These are phyloP conservation scores for Eleusine indica DNA, from an alignment of 176 grass and related monocot species.

Conservation along the genomic window DNA sequence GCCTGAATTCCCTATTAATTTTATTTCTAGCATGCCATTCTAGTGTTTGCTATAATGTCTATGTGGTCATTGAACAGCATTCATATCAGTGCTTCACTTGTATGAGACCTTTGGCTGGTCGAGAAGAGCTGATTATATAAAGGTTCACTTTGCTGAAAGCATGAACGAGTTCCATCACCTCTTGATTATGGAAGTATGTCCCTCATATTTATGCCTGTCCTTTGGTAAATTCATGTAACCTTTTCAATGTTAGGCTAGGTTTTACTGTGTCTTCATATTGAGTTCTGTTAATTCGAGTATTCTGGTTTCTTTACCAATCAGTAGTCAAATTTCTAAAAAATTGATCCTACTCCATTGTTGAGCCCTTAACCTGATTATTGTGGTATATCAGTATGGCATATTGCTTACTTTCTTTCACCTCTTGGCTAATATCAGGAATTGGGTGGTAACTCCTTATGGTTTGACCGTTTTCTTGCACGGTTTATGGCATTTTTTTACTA, in stretches of 20 bases:
- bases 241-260: neutral
- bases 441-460: conserved; percentile 77
- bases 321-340: neutral
- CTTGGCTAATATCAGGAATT: conserved; percentile 63
- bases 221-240: neutral
- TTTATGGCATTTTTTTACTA: conserved; percentile 86
- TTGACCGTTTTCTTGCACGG: conserved; percentile 75
- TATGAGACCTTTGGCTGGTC: conserved; percentile 96
- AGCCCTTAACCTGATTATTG: neutral
- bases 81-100: conserved; percentile 97
- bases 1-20: neutral
- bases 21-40: neutral
- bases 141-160: conserved; percentile 97
- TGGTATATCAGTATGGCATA: neutral
- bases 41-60: neutral
- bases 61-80: conserved; percentile 54
- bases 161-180: conserved; percentile 97
- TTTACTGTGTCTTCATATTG: neutral
- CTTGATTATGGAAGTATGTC: conserved; percentile 90
- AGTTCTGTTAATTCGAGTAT: neutral
- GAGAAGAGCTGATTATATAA: conserved; percentile 86
- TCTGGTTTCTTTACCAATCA: neutral
- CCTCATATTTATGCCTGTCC: neutral
- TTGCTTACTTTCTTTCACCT: conserved; percentile 8
- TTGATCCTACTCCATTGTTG: neutral